Conservation (phyloP, 345 rosid genomes). For the Salix caprea region DNA sequence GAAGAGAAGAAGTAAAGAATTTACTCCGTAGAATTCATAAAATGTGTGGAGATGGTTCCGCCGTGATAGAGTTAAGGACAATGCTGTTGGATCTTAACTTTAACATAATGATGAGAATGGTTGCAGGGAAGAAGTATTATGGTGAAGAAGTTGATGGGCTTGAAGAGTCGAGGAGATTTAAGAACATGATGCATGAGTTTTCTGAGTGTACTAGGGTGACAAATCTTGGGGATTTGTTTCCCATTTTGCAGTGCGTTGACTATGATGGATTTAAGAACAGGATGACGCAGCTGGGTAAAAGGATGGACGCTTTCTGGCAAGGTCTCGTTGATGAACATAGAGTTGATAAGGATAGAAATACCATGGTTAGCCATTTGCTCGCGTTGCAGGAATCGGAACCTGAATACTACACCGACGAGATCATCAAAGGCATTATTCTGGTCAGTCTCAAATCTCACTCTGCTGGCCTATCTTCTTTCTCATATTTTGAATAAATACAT, state of each 20-base stretch:
- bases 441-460: conserved; percentile 2
- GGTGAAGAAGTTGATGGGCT: conserved; percentile 30
- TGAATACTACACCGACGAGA: conserved; percentile 39
- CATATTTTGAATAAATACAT: background rate
- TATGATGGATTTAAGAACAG: conserved; percentile 21
- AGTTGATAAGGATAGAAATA: conserved; percentile 4
- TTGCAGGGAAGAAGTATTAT: conserved; percentile 30
- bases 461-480: background rate
- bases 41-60: background rate
- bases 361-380: conserved; percentile 46
- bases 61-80: conserved; percentile 3
- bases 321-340: conserved; percentile 45
- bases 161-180: conserved; percentile 36
- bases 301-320: conserved; percentile 41
- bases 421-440: conserved; percentile 40
- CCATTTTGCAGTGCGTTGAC: conserved; percentile 35
- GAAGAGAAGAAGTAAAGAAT: conserved; percentile 40
- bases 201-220: conserved; percentile 20
- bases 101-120: conserved; percentile 9
- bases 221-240: conserved; percentile 43
- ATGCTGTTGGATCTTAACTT: conserved; percentile 3
- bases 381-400: conserved; percentile 38
- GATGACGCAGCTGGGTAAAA: conserved; percentile 11
- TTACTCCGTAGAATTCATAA: conserved; percentile 20
- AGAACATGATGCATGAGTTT: conserved; percentile 34